Conservation (phyloP, 306 rosid species). For the Sicyos baderoa region DNA sequence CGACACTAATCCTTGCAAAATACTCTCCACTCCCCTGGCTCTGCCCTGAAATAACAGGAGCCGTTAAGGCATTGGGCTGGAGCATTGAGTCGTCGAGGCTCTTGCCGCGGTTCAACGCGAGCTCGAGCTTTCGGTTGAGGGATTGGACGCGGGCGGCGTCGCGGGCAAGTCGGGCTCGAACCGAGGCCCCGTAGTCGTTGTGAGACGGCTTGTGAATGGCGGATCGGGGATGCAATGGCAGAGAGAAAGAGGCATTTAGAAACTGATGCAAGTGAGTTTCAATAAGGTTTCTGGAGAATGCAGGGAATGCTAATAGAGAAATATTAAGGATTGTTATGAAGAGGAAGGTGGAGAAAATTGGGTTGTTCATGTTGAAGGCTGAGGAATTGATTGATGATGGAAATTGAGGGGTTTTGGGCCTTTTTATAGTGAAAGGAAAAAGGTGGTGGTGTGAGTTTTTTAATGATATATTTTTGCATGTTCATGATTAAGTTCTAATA, state of each 20-base stretch:
- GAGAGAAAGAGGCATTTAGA: neutral
- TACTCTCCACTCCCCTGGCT: slow-evolving; percentile 80
- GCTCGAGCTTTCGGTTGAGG: neutral
- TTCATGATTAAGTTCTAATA: too few species aligned
- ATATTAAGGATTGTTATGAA: neutral
- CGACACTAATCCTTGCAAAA: slow-evolving; percentile 61
- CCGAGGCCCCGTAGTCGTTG: neutral
- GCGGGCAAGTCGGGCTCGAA: neutral
- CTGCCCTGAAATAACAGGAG: slow-evolving; percentile 50
- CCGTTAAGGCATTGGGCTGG: neutral
- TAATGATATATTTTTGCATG: too few species aligned
- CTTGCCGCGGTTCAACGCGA: too few species aligned
- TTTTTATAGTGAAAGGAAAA: too few species aligned
- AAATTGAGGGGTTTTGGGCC: too few species aligned
- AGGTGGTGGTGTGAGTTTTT: too few species aligned
- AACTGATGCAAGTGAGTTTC: neutral
- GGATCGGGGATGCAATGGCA: neutral
- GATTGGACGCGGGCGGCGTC: neutral
- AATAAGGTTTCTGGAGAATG: neutral
- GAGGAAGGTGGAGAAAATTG: neutral
- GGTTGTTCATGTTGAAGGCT: too few species aligned
- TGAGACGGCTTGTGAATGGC: neutral
- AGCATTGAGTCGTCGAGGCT: neutral
- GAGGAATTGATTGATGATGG: too few species aligned
- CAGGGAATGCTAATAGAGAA: neutral